Percentiles rank a stretch among this genome's conserved stretches.
phyloP scores from a whole-genome alignment of 352 stramenopile species.

The Phytophthora chlamydospora region DNA sequence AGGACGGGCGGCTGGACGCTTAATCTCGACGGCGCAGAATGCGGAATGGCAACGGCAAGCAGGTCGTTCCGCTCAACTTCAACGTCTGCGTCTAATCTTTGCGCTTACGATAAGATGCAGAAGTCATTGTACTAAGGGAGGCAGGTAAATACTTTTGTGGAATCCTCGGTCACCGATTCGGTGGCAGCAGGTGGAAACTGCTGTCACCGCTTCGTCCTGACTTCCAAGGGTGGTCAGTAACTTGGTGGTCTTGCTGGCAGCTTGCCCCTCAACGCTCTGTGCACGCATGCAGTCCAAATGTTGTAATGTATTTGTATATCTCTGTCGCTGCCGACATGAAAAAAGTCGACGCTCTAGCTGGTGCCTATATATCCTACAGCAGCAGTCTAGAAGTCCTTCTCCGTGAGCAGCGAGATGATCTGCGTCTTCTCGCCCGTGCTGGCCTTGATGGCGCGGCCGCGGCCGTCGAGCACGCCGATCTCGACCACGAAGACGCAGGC shows the following conservation, averaged over 20 bases:
- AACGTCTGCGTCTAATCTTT: slow-evolving; percentile 20
- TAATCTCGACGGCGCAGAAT: background rate
- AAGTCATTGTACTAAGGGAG: slow-evolving; percentile 5
- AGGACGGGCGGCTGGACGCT: background rate
- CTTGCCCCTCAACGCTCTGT: too few species aligned
- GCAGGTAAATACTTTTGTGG: background rate
- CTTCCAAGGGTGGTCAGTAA: too few species aligned
- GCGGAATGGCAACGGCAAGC: slow-evolving; percentile 23
- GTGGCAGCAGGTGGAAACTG: too few species aligned
- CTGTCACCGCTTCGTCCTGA: too few species aligned
- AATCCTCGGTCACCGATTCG: too few species aligned
- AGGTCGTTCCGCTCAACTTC: slow-evolving; percentile 13
- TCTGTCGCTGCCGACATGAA: slow-evolving; percentile 7
- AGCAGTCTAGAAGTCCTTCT: slow-evolving; percentile 66
- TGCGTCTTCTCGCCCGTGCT: slow-evolving; percentile 39
- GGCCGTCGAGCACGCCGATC: slow-evolving; percentile 75
- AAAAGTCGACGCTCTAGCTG: background rate
- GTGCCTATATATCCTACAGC: too few species aligned
- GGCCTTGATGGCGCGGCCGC: slow-evolving; percentile 49
- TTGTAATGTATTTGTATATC: slow-evolving; percentile 22
- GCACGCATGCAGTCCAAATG: too few species aligned
- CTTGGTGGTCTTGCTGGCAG: too few species aligned
- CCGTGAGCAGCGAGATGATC: slow-evolving; percentile 73
- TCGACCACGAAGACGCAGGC: slow-evolving; percentile 97
- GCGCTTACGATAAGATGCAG: slow-evolving; percentile 8